Evolutionary conservation across 805 yeast genomes (phyloP), one percentile per base, ranked within the genome.

Genomic region (Blastobotrys parvus): DNA sequence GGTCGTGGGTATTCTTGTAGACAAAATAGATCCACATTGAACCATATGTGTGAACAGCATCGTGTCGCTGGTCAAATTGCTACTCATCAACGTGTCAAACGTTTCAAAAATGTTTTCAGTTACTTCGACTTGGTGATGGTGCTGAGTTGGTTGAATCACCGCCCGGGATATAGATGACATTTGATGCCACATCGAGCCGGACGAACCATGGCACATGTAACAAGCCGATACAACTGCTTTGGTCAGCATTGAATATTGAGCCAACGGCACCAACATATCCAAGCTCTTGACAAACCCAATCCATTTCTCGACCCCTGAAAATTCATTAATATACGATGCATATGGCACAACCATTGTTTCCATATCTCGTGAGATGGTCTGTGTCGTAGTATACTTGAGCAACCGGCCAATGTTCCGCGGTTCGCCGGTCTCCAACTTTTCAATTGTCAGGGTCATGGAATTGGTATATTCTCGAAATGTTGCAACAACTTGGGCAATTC

Each of bases 261-360:
- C 52, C 33, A 48, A 46, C 1, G 42, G 48, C 27, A 19, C 32
- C 19, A 53, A 43, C 25, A 40, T 36, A 10, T 34, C 43, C 17
- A 52, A 46, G 20, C 52, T 51, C 34, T 39, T 47, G n/a, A 29
- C 29, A 3, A 39, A n/a, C 6, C 35, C 35, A 8, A 48, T 42
- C 52, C 54, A 54, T 7, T 35, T 31, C 29, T 41, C 32, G 10
- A 55, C 42, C n/a, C 51, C 36, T 7, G 46, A 51, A 21, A 48
- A 46, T 20, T 50, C 47, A 3, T 44, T 29, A 3, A 25, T 22
- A 38, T 49, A 59, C n/a, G 48, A 33, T 11, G 53, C 33, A 39
- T 55, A 63, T 3, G 67, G 67, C 18, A 54, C 36, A 3, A 58
- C 45, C 11, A 62, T 45, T 22, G 44, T 45, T n/a, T 45, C 45